Evolutionary conservation across 192 early-diverging fungal species (phyloP).

Genomic region (Chytriomyces sp.): DNA sequence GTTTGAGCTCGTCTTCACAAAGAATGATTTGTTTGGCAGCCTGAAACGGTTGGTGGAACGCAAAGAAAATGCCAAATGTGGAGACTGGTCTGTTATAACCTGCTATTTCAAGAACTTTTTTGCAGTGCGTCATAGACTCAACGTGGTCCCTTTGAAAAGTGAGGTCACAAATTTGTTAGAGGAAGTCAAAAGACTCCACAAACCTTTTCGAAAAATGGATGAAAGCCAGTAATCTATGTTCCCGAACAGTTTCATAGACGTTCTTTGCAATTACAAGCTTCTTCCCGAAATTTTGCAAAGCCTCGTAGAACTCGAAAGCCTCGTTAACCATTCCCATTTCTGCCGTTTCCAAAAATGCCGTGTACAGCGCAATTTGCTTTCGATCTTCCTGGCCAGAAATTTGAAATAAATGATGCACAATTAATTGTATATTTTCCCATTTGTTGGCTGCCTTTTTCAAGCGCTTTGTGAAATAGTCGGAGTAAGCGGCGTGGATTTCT

Average conservation of each 20-base stretch:
- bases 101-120: neutral
- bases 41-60: neutral
- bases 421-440: slow-evolving; percentile 22
- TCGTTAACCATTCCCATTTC: slow-evolving; percentile 25
- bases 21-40: neutral
- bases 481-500: slow-evolving; percentile 26
- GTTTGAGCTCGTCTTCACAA: neutral
- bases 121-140: slow-evolving; percentile 8
- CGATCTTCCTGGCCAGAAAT: slow-evolving; percentile 22
- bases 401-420: slow-evolving; percentile 26
- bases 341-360: slow-evolving; percentile 19
- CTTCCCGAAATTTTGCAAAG: slow-evolving; percentile 11
- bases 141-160: neutral
- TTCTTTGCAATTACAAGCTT: slow-evolving; percentile 12
- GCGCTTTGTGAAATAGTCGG: slow-evolving; percentile 29
- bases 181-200: neutral
- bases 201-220: slow-evolving; percentile 23
- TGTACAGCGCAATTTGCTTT: slow-evolving; percentile 28
- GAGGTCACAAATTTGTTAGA: neutral
- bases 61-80: neutral
- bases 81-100: neutral
- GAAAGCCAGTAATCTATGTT: slow-evolving; percentile 12
- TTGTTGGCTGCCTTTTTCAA: slow-evolving; percentile 8
- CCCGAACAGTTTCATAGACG: slow-evolving; percentile 19
- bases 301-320: slow-evolving; percentile 26